phyloP scores from a whole-genome alignment of 164 flowering plant genomes.

The Aristolochia contorta region DNA sequence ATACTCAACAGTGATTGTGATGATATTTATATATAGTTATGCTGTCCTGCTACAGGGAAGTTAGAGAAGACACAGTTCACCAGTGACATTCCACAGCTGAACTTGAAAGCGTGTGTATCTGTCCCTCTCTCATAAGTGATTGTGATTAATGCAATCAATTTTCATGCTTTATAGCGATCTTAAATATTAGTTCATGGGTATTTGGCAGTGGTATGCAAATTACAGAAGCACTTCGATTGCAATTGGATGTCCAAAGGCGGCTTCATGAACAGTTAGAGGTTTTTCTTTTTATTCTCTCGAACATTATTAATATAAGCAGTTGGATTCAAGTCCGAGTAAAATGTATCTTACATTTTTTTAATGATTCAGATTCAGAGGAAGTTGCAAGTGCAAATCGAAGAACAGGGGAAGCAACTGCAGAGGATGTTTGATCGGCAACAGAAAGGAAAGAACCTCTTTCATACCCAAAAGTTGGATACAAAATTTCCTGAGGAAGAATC shows the following conservation, averaged over 20 bases:
- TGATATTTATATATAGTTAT: neutral
- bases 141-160: neutral
- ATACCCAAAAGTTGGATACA: constrained; percentile 14
- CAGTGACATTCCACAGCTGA: constrained; percentile 27
- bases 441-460: constrained; percentile 22
- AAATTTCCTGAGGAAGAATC: constrained; percentile 17
- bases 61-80: constrained; percentile 24
- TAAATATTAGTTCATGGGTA: neutral
- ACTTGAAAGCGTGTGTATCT: constrained; percentile 33
- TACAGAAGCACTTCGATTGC: constrained; percentile 62
- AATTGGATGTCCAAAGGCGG: constrained; percentile 68
- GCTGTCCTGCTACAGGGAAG: constrained; percentile 32
- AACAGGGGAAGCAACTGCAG: constrained; percentile 64
- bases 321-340: neutral
- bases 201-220: constrained; percentile 50
- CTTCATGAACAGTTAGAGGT: constrained; percentile 65
- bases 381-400: constrained; percentile 68
- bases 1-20: neutral
- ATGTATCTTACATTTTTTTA: neutral
- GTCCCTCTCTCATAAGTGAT: neutral
- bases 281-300: neutral
- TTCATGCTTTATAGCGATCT: neutral
- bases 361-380: constrained; percentile 52
- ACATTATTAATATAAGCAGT: neutral
- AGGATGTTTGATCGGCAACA: constrained; percentile 60